Base-by-base conservation (phyloP, 441 rosid genomes). In the Biscutella laevigata region DNA sequence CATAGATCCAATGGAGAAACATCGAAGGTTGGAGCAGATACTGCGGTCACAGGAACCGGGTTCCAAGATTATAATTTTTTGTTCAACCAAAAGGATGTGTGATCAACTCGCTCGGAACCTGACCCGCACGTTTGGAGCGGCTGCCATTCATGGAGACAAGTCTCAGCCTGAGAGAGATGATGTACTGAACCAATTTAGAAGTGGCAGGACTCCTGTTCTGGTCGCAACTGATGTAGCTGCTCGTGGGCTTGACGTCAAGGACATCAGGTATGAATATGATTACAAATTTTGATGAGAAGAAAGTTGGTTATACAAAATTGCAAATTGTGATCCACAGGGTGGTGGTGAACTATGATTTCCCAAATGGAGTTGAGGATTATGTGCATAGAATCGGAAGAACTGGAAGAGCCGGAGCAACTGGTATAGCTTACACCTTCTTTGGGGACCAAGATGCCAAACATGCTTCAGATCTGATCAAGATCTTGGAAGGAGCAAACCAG, bases 381-480 rank as follows among this genome's bases (percentile, higher is more conserved):
- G 97, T 92, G 42, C 99, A 92, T 58, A 77, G 99, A 69, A 92
- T 92, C 53, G 99, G 99, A 37, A 82, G 99, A 70, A 92, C 97
- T 2, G 99, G 95, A 35, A 84, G 99, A 71, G 97, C 95, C 34
- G 99, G 99, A 74, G 99, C 97, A 24, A 86, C 94, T 2, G 99
- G 99, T 58, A 5, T 84, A 55, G 94, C 99, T 6, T 73, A 74
- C 71, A 88, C 95, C 1, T 92, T 92, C 63, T 80, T 88, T 4
- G 82, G 83, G 3, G 95, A 84, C 29, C 99, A 86, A 71, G 99
- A 92, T 74, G 76, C 84, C 4, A 92, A 83, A 71, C 64, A 88
- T 67, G 99, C 99, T 28, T 66, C 83, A 26, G 99, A 88, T 49
- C 85, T 92, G 35, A 73, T 92, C 46, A 92, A 88, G 76, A 74